phyloP scores from a whole-genome alignment of 2,329 filamentous ascomycete species.

The Incumbomyces delicatus region DNA sequence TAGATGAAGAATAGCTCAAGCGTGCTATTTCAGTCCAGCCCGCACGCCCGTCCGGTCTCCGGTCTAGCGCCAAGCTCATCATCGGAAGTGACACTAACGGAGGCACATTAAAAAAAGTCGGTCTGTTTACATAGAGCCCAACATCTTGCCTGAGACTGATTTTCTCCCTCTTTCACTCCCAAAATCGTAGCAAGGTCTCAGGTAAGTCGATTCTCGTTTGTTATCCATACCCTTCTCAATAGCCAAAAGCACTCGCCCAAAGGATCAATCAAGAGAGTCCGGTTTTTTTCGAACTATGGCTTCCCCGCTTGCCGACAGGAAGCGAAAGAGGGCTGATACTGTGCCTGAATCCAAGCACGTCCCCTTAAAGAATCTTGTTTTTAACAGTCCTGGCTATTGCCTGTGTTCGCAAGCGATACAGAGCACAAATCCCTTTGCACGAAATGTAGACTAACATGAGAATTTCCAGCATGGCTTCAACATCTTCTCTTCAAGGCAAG shows the following conservation, averaged over 20 bases:
- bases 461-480: conserved; percentile 2
- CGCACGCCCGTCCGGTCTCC: conserved; percentile 1
- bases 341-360: conserved; percentile 5
- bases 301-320: conserved; percentile 4
- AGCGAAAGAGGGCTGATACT: conserved; percentile 6
- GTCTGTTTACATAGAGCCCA: conserved; percentile 6
- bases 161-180: neutral
- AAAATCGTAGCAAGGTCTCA: conserved; percentile 2
- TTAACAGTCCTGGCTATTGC: no score
- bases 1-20: no score
- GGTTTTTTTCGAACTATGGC: no score
- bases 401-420: neutral
- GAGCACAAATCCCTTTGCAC: neutral
- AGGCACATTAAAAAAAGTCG: conserved; percentile 5
- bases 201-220: conserved; percentile 1
- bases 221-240: neutral
- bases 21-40: no score
- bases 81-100: conserved; percentile 3
- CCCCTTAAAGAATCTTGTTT: neutral
- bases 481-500: conserved; percentile 24
- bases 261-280: no score
- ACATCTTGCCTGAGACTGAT: conserved; percentile 7
- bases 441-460: neutral
- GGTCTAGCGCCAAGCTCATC: conserved; percentile 6
- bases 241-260: neutral